These are phyloP conservation scores for Anisodus tanguticus DNA, from an alignment of 257 asterid species.

Conservation along the genomic window DNA sequence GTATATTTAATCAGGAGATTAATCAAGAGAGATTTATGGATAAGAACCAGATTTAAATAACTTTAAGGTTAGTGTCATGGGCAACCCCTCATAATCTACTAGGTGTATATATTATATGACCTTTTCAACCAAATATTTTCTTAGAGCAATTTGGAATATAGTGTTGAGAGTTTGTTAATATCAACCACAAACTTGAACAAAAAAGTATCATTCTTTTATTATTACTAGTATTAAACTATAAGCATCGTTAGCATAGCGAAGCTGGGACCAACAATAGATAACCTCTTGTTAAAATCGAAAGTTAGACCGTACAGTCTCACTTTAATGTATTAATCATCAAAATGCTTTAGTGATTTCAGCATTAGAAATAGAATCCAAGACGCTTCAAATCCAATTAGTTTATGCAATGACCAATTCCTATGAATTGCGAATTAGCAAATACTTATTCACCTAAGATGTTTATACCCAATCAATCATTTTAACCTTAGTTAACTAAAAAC, in stretches of 20 bases:
- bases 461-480: too few species aligned
- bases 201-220: neutral
- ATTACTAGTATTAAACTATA: neutral
- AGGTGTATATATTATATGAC: neutral
- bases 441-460: too few species aligned
- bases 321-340: neutral
- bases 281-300: neutral
- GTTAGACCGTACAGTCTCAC: neutral
- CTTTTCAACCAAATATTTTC: neutral
- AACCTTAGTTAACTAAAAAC: too few species aligned
- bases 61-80: neutral
- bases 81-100: neutral
- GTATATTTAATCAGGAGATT: neutral
- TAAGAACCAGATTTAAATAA: slow-evolving; percentile 10
- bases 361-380: neutral
- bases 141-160: neutral
- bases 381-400: neutral
- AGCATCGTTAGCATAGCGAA: neutral
- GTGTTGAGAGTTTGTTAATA: neutral
- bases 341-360: neutral
- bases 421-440: too few species aligned
- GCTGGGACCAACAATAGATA: neutral
- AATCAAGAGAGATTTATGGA: neutral
- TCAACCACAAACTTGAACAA: neutral
- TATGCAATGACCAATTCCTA: neutral